These are phyloP conservation scores for Amylocarpus encephaloides DNA, from an alignment of 2,329 filamentous ascomycete genomes.

Conservation along the genomic window DNA sequence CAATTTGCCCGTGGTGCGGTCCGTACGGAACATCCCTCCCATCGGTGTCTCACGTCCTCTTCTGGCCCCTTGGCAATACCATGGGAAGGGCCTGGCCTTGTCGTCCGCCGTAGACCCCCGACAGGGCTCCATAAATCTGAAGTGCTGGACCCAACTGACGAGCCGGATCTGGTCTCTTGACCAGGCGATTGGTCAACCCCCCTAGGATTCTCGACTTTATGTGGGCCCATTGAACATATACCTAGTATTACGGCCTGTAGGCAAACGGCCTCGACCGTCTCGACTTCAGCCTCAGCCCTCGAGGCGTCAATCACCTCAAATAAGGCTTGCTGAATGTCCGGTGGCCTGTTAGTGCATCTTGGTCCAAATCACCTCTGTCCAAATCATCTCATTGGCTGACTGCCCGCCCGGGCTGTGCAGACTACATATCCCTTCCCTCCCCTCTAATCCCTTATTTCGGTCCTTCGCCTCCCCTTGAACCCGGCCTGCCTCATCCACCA, in stretches of 20 bases:
- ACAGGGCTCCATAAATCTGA: no score
- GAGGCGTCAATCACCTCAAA: no score
- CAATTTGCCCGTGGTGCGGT: neutral
- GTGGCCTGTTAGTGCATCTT: neutral
- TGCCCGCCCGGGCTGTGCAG: neutral
- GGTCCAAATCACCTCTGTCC: neutral
- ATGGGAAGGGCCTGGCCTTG: neutral
- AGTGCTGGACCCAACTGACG: no score
- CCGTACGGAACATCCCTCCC: neutral
- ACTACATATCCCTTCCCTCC: neutral
- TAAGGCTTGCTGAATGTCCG: neutral
- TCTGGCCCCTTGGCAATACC: neutral
- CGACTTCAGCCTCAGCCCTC: neutral
- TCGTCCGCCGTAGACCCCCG: slow-evolving; percentile 3
- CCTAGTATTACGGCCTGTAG: no score
- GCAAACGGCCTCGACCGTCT: neutral
- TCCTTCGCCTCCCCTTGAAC: neutral
- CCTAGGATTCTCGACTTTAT: no score
- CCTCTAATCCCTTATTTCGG: neutral
- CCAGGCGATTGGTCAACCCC: no score
- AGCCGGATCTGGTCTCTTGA: no score
- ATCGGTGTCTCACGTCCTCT: neutral
- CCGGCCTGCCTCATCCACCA: neutral
- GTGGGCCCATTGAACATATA: no score
- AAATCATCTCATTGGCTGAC: neutral